Evolutionary conservation across 208 protist genomes (phyloP), one percentile per base, ranked within the genome.

Genomic region (Trypanosoma lewisi): DNA sequence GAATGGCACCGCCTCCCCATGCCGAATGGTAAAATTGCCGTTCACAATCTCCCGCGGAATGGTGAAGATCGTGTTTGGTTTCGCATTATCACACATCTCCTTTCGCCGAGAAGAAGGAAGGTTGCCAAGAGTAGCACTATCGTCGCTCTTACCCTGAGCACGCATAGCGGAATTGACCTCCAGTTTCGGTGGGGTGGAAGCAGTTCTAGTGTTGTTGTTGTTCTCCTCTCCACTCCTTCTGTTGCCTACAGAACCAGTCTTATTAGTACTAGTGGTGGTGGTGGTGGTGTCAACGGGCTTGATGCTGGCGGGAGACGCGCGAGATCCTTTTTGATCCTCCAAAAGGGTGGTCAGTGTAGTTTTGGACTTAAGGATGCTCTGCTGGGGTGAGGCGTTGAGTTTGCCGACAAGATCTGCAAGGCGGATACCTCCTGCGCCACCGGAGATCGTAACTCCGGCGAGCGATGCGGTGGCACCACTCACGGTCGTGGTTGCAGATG

Each of bases 321-420:
- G 42, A 19, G 17, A 16, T 7, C 23, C 48, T n/a, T 52, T 31
- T 31, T 31, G 25, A n/a, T 33, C 48, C 48, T 55, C 47, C 39
- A 51, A 9, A 19, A 56, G 39, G 44, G 60, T 37, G 5, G n/a
- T 64, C 41, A 45, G 42, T 25, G 60, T 8, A n/a, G 74, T 37
- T 1, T 53, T 41, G 4, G 57, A 25, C 25, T 23, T 23, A 11
- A 31, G 62, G 31, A 45, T 50, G 7, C 73, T 47, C 8, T 59
- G 59, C 61, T 37, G 54, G 34, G 47, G 52, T 23, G 37, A 70
- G 45, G 50, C 49, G 25, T 44, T 45, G 34, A 19, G 67, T 36
- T 57, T 65, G 16, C 60, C 60, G 30, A 65, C 67, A 44, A 89
- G 69, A 51, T 83, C 42, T 7, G 55, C 44, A 2, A 62, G 33